phyloP scores from a whole-genome alignment of 768 basidiomycete species.

The Macrolepiota fuliginosa region DNA sequence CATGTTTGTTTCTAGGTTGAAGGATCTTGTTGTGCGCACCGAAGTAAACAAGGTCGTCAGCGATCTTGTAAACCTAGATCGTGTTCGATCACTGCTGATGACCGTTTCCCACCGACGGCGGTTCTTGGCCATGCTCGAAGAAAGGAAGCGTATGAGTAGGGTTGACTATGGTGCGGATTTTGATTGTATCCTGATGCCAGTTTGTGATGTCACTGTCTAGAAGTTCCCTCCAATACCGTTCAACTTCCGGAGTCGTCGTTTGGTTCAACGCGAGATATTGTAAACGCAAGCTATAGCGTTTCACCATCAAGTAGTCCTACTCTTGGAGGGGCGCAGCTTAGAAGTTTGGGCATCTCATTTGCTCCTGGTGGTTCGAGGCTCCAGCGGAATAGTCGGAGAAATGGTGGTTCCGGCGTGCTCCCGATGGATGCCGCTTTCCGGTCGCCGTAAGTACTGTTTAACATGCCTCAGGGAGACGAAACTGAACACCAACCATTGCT shows the following conservation, averaged over 20 bases:
- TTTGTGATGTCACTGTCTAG: constrained; percentile 26
- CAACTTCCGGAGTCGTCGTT: constrained; percentile 57
- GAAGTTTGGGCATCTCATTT: constrained; percentile 45
- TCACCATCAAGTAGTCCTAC: constrained; percentile 30
- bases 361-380: constrained; percentile 45
- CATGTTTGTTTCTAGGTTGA: constrained; percentile 48
- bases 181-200: neutral
- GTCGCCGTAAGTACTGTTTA: constrained; percentile 42
- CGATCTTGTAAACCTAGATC: constrained; percentile 82
- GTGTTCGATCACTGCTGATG: constrained; percentile 73
- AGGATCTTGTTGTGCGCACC: constrained; percentile 75
- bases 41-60: constrained; percentile 78
- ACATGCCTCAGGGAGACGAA: neutral
- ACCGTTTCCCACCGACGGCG: constrained; percentile 71
- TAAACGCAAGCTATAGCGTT: no score
- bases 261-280: constrained; percentile 43
- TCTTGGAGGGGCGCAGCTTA: constrained; percentile 29
- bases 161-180: constrained; percentile 37
- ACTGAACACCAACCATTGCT: neutral
- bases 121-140: constrained; percentile 54
- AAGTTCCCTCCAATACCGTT: constrained; percentile 72
- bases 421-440: constrained; percentile 45
- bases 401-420: constrained; percentile 59
- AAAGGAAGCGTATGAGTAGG: constrained; percentile 30
- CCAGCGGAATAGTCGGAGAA: constrained; percentile 52